Evolutionary conservation across 441 rosid genomes (phyloP).

Genomic region (Euphorbia corollata): DNA sequence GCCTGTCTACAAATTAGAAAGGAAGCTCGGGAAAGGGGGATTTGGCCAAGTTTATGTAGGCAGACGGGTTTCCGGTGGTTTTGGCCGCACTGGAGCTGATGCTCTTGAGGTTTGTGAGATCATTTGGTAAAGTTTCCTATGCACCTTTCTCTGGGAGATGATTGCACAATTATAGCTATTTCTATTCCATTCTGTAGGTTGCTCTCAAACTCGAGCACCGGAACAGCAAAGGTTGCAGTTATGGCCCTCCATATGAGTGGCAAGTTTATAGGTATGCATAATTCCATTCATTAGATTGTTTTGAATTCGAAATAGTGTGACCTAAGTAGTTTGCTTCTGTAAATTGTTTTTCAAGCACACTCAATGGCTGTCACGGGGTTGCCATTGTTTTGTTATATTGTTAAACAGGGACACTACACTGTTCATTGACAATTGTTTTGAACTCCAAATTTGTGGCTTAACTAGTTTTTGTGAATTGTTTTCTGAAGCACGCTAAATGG

Average conservation of each 20-base stretch:
- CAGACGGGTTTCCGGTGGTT: constrained; percentile 40
- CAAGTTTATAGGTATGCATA: constrained; percentile 53
- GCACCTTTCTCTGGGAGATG: background rate
- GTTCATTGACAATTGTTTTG: background rate
- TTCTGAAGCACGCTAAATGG: constrained; percentile 52
- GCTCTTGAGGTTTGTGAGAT: constrained; percentile 43
- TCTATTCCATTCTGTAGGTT: constrained; percentile 34
- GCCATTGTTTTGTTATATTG: constrained; percentile 60
- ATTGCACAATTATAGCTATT: background rate
- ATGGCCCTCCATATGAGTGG: constrained; percentile 77
- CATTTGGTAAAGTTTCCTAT: background rate
- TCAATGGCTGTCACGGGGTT: constrained; percentile 69
- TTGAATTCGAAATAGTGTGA: constrained; percentile 8
- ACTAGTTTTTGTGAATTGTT: background rate
- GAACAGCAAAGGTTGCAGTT: constrained; percentile 69
- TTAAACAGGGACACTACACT: constrained; percentile 50
- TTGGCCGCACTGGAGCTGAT: constrained; percentile 35
- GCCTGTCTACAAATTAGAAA: constrained; percentile 50
- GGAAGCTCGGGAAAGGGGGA: constrained; percentile 74
- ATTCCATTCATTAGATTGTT: background rate
- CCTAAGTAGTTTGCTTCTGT: constrained; percentile 6
- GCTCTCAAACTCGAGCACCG: constrained; percentile 72
- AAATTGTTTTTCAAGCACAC: constrained; percentile 33
- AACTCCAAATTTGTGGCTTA: background rate
- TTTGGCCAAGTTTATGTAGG: constrained; percentile 85